A percentile compares a stretch with the other conserved stretches of the same genome.
Conservation (phyloP, 1,284 basidiomycete species). For the Malassezia arunalokei region DNA sequence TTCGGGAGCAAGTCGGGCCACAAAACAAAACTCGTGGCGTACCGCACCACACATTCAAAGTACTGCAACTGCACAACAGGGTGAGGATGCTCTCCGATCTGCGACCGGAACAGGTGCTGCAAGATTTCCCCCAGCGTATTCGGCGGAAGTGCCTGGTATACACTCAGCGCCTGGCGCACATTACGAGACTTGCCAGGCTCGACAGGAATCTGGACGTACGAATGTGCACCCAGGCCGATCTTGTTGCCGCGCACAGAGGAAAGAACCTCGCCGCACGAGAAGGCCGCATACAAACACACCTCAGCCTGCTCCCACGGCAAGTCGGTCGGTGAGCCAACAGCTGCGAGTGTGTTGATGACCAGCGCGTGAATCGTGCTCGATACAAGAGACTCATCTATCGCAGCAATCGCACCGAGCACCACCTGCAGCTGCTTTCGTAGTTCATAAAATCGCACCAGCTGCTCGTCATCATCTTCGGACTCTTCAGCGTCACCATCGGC, state of each 20-base stretch:
- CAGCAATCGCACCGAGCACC: conserved; percentile 67
- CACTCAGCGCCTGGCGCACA: conserved; percentile 24
- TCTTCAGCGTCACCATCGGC: conserved; percentile 70
- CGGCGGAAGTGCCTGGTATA: conserved; percentile 53
- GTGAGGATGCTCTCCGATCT: conserved; percentile 71
- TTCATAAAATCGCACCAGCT: conserved; percentile 67
- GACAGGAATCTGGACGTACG: conserved; percentile 35
- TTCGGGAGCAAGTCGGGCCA: conserved; percentile 60
- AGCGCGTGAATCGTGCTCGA: conserved; percentile 60
- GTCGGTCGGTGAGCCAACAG: conserved; percentile 53
- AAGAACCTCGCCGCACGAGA: conserved; percentile 69
- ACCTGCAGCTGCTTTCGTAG: conserved; percentile 74
- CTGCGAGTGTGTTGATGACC: conserved; percentile 58
- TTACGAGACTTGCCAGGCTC: conserved; percentile 26
- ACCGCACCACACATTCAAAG: conserved; percentile 83
- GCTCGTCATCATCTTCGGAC: conserved; percentile 57
- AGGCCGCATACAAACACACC: conserved; percentile 78
- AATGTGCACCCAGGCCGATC: conserved; percentile 33
- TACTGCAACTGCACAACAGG: conserved; percentile 79
- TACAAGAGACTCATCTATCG: conserved; percentile 69
- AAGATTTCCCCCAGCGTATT: conserved; percentile 85
- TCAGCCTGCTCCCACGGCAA: conserved; percentile 90
- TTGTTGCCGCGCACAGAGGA: conserved; percentile 35
- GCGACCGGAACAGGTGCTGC: conserved; percentile 67
- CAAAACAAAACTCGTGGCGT: conserved; percentile 83